Evolutionary conservation across 805 yeast genomes (phyloP), one percentile per base, ranked within the genome.

Genomic region (Candida pseudofarinosa): DNA sequence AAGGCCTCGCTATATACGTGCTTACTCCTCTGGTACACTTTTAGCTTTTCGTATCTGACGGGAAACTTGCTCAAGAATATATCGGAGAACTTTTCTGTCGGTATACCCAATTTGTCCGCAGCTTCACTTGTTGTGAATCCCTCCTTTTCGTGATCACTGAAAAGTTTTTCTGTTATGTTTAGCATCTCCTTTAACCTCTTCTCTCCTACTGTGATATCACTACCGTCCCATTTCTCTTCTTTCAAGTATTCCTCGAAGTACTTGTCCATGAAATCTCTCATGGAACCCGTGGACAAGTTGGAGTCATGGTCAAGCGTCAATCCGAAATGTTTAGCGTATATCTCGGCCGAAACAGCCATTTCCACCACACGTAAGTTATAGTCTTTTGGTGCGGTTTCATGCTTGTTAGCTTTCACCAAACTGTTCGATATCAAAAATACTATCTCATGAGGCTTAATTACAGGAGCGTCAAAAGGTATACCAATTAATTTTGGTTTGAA

Each of bases 291-390:
- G 19, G 62, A 59, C 26, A 80, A 66, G 46, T 77, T 77, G 1
- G 81, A 80, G 48, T 75, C 79, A 39, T 62, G 69, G 4, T 59
- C 65, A 30, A 77, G 59, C 1, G 51, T 49, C 39, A 80, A 58
- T 10, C 70, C 73, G 38, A 73, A 69, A 47, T 66, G 66, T 30
- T 65, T 55, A 7, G 84, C 86, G 46, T 83, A 59, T 10, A 79
- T 60, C 37, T 76, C 78, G 0, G 87, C 80, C 3, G 86, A 85
- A n/a, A 81, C 64, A 1, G 83, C 79, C 33, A 80, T 83, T 55
- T 83, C 89, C 12, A 81, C 88, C 1, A 82, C 88, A 35, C 90
- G 71, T 51, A 84, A 67, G 54, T 83, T 83, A 60, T 83, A 83
- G 59, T 81, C 80, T 5, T 71, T 62, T 0, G 89, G 87, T 1